A percentile compares a stretch with the other conserved stretches of the same genome.
phyloP scores from a whole-genome alignment of 2,329 filamentous ascomycete genomes.

The Cercospora beticola region DNA sequence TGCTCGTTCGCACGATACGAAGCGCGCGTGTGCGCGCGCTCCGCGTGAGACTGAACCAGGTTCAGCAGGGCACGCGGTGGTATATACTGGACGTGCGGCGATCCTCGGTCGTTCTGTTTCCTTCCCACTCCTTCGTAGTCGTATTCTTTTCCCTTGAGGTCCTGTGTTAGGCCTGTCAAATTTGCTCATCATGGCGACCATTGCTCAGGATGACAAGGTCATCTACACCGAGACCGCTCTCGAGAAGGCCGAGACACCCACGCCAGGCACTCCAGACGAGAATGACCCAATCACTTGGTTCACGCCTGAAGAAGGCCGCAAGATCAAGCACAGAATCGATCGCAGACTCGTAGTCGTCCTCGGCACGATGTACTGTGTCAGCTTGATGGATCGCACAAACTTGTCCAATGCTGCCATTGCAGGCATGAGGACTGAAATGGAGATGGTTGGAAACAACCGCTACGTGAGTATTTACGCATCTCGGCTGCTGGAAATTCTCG shows the following conservation, averaged over 20 bases:
- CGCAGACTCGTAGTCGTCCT: constrained; percentile 6
- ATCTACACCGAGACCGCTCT: not conserved
- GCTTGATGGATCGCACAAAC: constrained; percentile 11
- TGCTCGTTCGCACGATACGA: not conserved
- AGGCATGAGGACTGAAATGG: constrained; percentile 22
- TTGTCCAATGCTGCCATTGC: constrained; percentile 36
- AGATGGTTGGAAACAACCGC: constrained; percentile 18
- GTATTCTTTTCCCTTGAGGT: not conserved
- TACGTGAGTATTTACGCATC: constrained; percentile 18
- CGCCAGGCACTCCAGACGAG: constrained; percentile 16
- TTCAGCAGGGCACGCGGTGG: not conserved
- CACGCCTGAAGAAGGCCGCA: constrained; percentile 61
- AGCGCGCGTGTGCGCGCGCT: not conserved
- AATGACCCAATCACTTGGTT: constrained; percentile 43
- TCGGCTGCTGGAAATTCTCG: no score
- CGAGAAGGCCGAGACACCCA: constrained; percentile 7
- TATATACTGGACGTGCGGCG: not conserved
- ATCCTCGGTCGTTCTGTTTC: not conserved
- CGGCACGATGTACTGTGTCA: constrained; percentile 13
- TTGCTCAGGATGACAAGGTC: not conserved
- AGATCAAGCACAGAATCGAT: constrained; percentile 59
- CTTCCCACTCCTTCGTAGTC: not conserved
- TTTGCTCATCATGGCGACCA: not conserved
- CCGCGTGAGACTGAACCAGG: not conserved
- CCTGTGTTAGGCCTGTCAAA: not conserved